Conservation (phyloP, 805 yeast genomes). For the Kuraishia cidri region DNA sequence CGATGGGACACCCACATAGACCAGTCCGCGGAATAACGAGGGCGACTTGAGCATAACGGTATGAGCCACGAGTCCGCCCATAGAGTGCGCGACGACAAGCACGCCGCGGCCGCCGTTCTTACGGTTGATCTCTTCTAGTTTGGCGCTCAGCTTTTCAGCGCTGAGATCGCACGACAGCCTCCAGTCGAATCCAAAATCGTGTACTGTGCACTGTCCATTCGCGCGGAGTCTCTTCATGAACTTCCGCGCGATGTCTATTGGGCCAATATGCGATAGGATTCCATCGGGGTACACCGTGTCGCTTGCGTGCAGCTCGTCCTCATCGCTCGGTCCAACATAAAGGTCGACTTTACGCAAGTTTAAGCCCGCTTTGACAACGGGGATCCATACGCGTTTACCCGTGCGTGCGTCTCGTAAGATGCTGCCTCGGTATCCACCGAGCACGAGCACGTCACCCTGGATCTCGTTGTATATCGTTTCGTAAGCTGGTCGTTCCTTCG, state of each 20-base stretch:
- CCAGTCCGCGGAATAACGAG: slow-evolving; percentile 57
- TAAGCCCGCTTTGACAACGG: slow-evolving; percentile 72
- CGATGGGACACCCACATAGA: slow-evolving; percentile 79
- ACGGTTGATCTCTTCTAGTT: slow-evolving; percentile 33
- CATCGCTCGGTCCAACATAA: slow-evolving; percentile 60
- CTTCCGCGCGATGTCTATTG: slow-evolving; percentile 67
- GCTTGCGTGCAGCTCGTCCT: slow-evolving; percentile 55
- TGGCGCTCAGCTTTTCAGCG: slow-evolving; percentile 40
- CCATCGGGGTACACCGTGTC: slow-evolving; percentile 61
- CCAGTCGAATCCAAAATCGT: slow-evolving; percentile 93
- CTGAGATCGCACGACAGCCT: slow-evolving; percentile 57
- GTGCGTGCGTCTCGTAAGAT: slow-evolving; percentile 60
- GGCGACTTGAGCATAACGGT: slow-evolving; percentile 67
- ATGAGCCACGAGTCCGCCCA: slow-evolving; percentile 90
- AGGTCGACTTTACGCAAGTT: slow-evolving; percentile 63
- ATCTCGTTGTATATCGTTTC: slow-evolving; percentile 47
- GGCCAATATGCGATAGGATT: slow-evolving; percentile 75
- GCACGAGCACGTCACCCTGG: slow-evolving; percentile 69
- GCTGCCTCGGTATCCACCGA: slow-evolving; percentile 90
- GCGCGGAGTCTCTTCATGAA: slow-evolving; percentile 47
- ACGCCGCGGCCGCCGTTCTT: slow-evolving; percentile 45
- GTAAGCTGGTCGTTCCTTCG: slow-evolving; percentile 19
- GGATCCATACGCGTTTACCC: slow-evolving; percentile 72
- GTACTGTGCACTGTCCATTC: slow-evolving; percentile 53
- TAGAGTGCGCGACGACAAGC: slow-evolving; percentile 78